A percentile compares a stretch with the other conserved stretches of the same genome.
phyloP scores from a whole-genome alignment of 108 stramenopile genomes.

The Fragilariopsis cylindrus region DNA sequence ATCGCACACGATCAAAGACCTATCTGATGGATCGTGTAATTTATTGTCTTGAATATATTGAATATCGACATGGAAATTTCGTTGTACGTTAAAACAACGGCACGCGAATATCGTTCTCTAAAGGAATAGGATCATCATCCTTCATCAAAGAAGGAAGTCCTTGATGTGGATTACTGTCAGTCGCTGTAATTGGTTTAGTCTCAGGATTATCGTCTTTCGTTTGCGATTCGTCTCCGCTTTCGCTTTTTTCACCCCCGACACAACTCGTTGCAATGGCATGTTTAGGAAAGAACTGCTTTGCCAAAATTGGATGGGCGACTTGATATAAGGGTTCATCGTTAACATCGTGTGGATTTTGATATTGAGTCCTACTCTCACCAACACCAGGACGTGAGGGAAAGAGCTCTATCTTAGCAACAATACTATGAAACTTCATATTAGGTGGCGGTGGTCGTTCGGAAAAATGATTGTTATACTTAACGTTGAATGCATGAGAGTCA shows the following conservation, averaged over 20 bases:
- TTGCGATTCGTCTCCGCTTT: background rate
- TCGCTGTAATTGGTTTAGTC: background rate
- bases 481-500: constrained; percentile 68
- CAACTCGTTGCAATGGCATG: constrained; percentile 13
- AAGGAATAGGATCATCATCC: constrained; percentile 20
- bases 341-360: constrained; percentile 21
- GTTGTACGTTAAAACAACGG: constrained; percentile 71
- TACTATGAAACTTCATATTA: constrained; percentile 42
- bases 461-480: constrained; percentile 46
- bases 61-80: constrained; percentile 60
- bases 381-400: constrained; percentile 27
- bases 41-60: constrained; percentile 62
- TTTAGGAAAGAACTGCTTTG: constrained; percentile 62
- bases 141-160: background rate
- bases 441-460: constrained; percentile 36
- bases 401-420: constrained; percentile 50
- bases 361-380: constrained; percentile 16
- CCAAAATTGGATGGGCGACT: constrained; percentile 47
- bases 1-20: constrained; percentile 63
- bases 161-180: background rate
- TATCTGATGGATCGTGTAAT: constrained; percentile 59
- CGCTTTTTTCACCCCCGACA: background rate
- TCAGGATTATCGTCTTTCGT: background rate
- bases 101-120: constrained; percentile 62
- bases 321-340: constrained; percentile 39